Evolutionary conservation across 2,329 filamentous ascomycete species (phyloP).

Genomic region (Colletotrichum sp.): DNA sequence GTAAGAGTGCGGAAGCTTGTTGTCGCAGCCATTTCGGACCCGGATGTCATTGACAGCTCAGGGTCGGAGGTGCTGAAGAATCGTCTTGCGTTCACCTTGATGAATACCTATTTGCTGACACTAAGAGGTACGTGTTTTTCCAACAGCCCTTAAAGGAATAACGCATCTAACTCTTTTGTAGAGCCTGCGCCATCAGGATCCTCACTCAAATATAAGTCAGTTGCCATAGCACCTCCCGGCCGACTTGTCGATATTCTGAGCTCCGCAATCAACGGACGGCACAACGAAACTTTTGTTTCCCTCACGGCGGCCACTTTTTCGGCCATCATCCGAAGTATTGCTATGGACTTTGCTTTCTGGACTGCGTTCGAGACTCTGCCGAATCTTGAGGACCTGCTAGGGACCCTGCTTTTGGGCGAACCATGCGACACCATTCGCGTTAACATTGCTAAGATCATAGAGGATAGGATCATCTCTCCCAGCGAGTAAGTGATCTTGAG

Average conservation of each 20-base stretch:
- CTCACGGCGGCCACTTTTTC: conserved; percentile 38
- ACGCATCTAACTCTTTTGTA: conserved; percentile 24
- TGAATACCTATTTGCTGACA: conserved; percentile 61
- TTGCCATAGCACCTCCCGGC: conserved; percentile 23
- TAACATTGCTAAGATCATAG: conserved; percentile 37
- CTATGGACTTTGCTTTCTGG: conserved; percentile 44
- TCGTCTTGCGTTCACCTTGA: conserved; percentile 56
- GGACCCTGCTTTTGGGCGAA: conserved; percentile 42
- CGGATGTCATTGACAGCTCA: conserved; percentile 3
- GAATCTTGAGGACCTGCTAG: conserved; percentile 31
- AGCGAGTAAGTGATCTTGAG: conserved; percentile 13
- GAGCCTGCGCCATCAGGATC: conserved; percentile 23
- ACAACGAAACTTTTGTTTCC: conserved; percentile 7
- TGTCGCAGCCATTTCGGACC: conserved; percentile 46
- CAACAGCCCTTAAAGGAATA: neutral
- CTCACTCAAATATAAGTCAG: conserved; percentile 13
- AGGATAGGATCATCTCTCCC: conserved; percentile 26
- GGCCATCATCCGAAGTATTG: conserved; percentile 44
- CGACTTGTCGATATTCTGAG: conserved; percentile 34
- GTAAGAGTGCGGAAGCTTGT: conserved; percentile 58
- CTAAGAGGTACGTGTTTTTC: conserved; percentile 51
- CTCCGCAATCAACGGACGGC: conserved; percentile 13
- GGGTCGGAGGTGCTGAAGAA: conserved; percentile 48
- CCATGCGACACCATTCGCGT: conserved; percentile 38
- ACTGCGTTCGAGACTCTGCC: conserved; percentile 34